Evolutionary conservation across 192 early-diverging fungal genomes (phyloP).

Genomic region (Pecoramyces ruminantium): DNA sequence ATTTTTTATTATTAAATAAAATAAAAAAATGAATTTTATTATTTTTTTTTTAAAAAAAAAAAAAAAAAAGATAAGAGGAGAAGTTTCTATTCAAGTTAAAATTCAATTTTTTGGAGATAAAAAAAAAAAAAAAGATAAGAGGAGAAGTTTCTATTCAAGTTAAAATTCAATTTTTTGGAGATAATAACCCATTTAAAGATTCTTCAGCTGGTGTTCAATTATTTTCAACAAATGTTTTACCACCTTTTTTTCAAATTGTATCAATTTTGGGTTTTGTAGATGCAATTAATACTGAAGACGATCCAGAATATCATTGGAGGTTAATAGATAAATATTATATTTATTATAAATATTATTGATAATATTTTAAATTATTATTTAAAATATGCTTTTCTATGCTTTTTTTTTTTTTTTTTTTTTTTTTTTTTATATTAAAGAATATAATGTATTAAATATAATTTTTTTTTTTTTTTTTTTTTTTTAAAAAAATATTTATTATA

Average conservation of each 20-base stretch:
- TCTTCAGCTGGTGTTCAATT: constrained; percentile 47
- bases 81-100: constrained; percentile 50
- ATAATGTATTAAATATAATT: too few relatives aligned
- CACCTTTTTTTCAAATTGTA: constrained; percentile 27
- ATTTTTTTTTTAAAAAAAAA: too few relatives aligned
- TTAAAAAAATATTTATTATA: too few relatives aligned
- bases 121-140: constrained; percentile 50
- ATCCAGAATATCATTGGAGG: constrained; percentile 49
- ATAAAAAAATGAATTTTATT: too few relatives aligned
- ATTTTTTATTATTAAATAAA: too few relatives aligned
- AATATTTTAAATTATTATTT: too few relatives aligned
- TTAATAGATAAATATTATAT: constrained; percentile 2
- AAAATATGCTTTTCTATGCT: too few relatives aligned
- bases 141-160: constrained; percentile 58
- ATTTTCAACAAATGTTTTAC: constrained; percentile 39
- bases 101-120: constrained; percentile 67
- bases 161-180: constrained; percentile 61
- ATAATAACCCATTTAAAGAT: constrained; percentile 67
- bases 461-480: too few relatives aligned
- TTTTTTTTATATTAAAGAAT: too few relatives aligned
- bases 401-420: too few relatives aligned
- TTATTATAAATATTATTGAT: too few relatives aligned
- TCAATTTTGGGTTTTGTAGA: constrained; percentile 54
- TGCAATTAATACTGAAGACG: constrained; percentile 45
- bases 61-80: constrained; percentile 27